These are phyloP conservation scores for Rubroshorea leprosula DNA, from an alignment of 345 rosid species.

Conservation along the genomic window DNA sequence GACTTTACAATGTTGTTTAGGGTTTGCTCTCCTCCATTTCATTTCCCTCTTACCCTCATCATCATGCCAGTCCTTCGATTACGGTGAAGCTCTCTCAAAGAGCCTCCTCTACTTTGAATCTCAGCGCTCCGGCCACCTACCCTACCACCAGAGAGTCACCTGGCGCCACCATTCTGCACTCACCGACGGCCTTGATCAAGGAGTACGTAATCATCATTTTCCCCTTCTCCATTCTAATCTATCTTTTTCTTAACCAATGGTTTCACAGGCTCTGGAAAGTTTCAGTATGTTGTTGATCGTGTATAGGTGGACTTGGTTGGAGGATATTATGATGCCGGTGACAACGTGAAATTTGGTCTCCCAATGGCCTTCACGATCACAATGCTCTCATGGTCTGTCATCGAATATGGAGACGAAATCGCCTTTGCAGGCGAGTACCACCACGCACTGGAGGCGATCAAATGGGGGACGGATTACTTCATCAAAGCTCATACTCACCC, in stretches of 20 bases:
- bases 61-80: constrained; percentile 26
- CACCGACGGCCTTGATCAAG: constrained; percentile 61
- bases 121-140: constrained; percentile 58
- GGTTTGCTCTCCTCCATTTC: constrained; percentile 1
- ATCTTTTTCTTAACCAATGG: neutral
- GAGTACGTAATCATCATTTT: constrained; percentile 46
- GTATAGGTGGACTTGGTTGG: constrained; percentile 80
- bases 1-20: neutral
- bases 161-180: constrained; percentile 75
- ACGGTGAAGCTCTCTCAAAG: constrained; percentile 46
- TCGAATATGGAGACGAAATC: constrained; percentile 52
- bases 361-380: constrained; percentile 90
- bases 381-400: constrained; percentile 81
- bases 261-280: neutral
- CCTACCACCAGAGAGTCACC: constrained; percentile 47
- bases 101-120: constrained; percentile 64
- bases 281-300: neutral
- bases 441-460: constrained; percentile 65
- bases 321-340: constrained; percentile 95
- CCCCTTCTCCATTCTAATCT: neutral
- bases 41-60: constrained; percentile 10
- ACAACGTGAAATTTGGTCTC: constrained; percentile 82
- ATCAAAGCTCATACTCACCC: constrained; percentile 66
- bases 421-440: constrained; percentile 42
- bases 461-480: constrained; percentile 92